Evolutionary conservation across 257 asterid species (phyloP), one percentile per base, ranked within the genome.

Genomic region (Cordia subcordata): DNA sequence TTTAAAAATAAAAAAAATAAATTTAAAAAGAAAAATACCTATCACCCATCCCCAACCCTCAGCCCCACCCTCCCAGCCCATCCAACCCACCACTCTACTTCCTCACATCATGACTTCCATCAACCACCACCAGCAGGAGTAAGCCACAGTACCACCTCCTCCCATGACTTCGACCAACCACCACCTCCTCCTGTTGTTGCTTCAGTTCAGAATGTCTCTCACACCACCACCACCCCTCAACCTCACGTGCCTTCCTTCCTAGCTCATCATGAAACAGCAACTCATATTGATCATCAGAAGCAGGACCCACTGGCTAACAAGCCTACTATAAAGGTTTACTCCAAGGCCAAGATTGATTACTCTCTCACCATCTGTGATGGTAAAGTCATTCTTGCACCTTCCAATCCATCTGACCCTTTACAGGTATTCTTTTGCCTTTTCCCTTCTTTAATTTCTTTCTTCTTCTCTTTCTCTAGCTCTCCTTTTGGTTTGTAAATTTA

Each of bases 301-400:
- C n/a, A 18, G 27, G 15, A 49, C 13, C 81, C 77, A 58, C 21
- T 78, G 53, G 35, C 61, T 8, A 68, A 72, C 32, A 81, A 68
- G 42, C 90, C 94, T 17, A 47, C 94, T 22, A 82, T 89, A 11
- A 82, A 77, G 81, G 72, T 89, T 63, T 89, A 68, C 57, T 46
- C 70, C 39, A 82, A 81, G 81, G 97, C 95, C 11, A 86, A 82
- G 63, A 56, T 80, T 16, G 76, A 81, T 58, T 87, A 66, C 71
- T 76, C 95, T 39, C 61, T 86, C 63, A 59, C 95, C 1, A 81
- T 89, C 68, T 86, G 90, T 13, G 81, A 82, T 19, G 97, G 94
- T 0, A 75, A 77, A 52, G 94, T 84, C 35, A 60, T 89, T 53
- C 94, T 89, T 5, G 84, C 90, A 5, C 84, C 69, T 46, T 52